A percentile compares a stretch with the other conserved stretches of the same genome.
Evolutionary conservation across 768 basidiomycete species (phyloP).

Genomic region (Leccinum imitatum): DNA sequence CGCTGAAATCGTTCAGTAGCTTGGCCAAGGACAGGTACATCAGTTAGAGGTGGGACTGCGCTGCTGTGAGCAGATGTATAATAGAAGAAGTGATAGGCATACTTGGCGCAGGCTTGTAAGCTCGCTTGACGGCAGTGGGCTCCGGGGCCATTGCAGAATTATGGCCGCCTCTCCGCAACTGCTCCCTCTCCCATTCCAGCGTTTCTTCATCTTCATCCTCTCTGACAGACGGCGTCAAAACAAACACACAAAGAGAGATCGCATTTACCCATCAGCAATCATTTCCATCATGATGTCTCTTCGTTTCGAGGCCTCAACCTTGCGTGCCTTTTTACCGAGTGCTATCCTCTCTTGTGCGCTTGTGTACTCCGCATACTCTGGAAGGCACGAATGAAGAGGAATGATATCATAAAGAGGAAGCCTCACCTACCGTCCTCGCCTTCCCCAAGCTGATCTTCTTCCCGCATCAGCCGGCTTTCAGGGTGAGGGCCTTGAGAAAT

Average conservation of each 20-base stretch:
- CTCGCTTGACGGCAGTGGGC: conserved; percentile 45
- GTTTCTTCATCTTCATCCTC: conserved; percentile 85
- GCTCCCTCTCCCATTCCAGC: conserved; percentile 82
- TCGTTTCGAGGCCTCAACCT: conserved; percentile 63
- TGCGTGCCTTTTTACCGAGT: conserved; percentile 78
- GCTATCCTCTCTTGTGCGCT: conserved; percentile 86
- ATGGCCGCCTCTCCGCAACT: conserved; percentile 73
- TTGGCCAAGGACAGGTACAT: conserved; percentile 63
- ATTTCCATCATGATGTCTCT: conserved; percentile 74
- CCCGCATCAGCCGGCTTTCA: conserved; percentile 75
- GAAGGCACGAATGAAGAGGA: conserved; percentile 8
- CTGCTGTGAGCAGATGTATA: conserved; percentile 13
- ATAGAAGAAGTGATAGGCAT: conserved; percentile 24
- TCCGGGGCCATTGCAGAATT: conserved; percentile 37
- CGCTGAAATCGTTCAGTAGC: conserved; percentile 62
- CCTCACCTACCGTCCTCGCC: conserved; percentile 73
- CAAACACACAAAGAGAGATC: background rate
- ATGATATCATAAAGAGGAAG: background rate
- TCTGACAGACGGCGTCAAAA: conserved; percentile 34
- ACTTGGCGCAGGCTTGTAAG: conserved; percentile 77
- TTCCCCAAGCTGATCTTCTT: conserved; percentile 87
- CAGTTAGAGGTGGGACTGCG: conserved; percentile 63
- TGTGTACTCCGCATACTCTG: conserved; percentile 86
- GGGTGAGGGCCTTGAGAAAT: conserved; percentile 74
- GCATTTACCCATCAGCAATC: conserved; percentile 76